These are phyloP conservation scores for Cryptococcus sp. DNA, from an alignment of 1,284 basidiomycete genomes.

Conservation along the genomic window DNA sequence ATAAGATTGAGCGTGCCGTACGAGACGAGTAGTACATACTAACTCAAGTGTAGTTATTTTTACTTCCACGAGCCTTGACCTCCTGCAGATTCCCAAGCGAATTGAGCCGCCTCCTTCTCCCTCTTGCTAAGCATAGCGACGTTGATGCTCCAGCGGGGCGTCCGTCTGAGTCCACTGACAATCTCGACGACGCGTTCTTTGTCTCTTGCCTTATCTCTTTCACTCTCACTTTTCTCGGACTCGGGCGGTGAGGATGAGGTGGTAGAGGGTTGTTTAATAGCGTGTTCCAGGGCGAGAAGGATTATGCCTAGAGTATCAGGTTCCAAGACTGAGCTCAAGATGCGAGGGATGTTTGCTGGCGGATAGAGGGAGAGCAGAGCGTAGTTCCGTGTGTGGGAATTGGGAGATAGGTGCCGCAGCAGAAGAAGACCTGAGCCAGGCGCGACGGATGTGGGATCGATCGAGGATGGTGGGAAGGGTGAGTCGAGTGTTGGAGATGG, in stretches of 20 bases:
- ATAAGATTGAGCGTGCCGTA: not conserved
- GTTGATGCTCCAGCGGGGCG: conserved; percentile 42
- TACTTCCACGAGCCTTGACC: conserved; percentile 23
- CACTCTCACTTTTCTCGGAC: conserved; percentile 2
- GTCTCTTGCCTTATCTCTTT: not conserved
- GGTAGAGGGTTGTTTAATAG: not conserved
- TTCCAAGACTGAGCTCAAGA: conserved; percentile 39
- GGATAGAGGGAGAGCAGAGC: conserved; percentile 26
- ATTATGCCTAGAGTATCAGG: conserved; percentile 44
- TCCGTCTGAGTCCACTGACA: conserved; percentile 25
- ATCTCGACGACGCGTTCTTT: conserved; percentile 17
- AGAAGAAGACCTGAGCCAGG: conserved; percentile 40
- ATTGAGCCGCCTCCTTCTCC: conserved; percentile 27
- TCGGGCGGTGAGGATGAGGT: too few species aligned
- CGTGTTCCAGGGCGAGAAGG: conserved; percentile 19
- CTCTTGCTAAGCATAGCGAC: conserved; percentile 33
- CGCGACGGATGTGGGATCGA: conserved; percentile 25
- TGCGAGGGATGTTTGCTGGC: conserved; percentile 22
- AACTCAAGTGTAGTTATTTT: not conserved
- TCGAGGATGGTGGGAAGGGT: conserved; percentile 15
- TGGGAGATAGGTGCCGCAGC: conserved; percentile 25
- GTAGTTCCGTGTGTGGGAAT: conserved; percentile 9
- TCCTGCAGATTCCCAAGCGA: conserved; percentile 24
- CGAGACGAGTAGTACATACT: too few species aligned
- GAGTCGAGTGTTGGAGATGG: not conserved